Conservation (phyloP, 2,329 filamentous ascomycete species). For the Microdochium bolleyi region DNA sequence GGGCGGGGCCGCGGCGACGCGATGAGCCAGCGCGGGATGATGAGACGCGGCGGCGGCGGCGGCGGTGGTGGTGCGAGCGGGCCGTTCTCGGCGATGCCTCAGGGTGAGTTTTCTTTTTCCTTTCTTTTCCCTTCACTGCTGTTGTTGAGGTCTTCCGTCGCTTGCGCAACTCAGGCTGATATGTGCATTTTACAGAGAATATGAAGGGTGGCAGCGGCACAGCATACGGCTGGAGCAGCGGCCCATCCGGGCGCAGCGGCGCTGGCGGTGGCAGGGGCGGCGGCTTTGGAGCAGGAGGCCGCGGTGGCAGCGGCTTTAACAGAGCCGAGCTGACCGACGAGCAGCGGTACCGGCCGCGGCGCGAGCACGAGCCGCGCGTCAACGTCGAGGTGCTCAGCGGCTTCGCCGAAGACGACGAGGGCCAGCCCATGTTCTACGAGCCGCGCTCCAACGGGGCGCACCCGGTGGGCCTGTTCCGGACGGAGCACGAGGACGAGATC, state of each 20-base stretch:
- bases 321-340: constrained; percentile 11
- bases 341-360: constrained; percentile 31
- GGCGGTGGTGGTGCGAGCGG: constrained; percentile 24
- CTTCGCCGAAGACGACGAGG: constrained; percentile 30
- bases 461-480: constrained; percentile 48
- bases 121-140: background rate
- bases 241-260: constrained; percentile 6
- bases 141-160: no score
- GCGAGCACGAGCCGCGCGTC: constrained; percentile 38
- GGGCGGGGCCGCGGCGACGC: constrained; percentile 24
- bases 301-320: constrained; percentile 13
- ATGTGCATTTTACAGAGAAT: constrained; percentile 11
- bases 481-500: constrained; percentile 45
- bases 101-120: constrained; percentile 12
- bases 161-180: no score
- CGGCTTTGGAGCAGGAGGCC: constrained; percentile 8
- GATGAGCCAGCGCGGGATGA: constrained; percentile 17
- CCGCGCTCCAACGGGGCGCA: constrained; percentile 24
- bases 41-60: constrained; percentile 18
- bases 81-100: constrained; percentile 23
- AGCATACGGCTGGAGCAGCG: constrained; percentile 8
- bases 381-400: constrained; percentile 49
- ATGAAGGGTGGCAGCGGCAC: constrained; percentile 7
- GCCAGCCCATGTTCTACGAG: constrained; percentile 34
- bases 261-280: constrained; percentile 5